Conservation (phyloP, 179 eudicot species). For the Carnegiea gigantea region DNA sequence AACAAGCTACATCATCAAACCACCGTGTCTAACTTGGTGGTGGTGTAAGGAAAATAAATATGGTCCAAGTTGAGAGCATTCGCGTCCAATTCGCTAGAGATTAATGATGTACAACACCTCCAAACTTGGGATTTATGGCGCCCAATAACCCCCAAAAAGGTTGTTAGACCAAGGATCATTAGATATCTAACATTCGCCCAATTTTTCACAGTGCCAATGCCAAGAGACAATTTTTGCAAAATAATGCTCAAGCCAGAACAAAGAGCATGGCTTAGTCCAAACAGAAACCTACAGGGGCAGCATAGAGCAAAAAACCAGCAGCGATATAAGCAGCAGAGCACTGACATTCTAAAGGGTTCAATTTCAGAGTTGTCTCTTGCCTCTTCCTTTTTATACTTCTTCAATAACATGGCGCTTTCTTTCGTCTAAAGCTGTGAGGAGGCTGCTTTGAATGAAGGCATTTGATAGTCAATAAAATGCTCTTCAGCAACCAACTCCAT, state of each 20-base stretch:
- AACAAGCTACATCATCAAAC: no score
- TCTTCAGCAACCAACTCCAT: background rate
- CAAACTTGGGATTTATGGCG: background rate
- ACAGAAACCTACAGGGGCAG: background rate
- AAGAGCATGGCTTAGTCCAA: background rate
- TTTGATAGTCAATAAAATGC: background rate
- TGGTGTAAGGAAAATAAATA: no score
- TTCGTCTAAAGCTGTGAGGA: background rate
- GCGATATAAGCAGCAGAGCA: background rate
- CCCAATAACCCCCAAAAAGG: no score
- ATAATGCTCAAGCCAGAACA: conserved; percentile 1
- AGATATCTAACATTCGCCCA: conserved; percentile 9
- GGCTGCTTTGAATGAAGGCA: background rate
- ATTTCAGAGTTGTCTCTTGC: background rate
- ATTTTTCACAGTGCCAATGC: background rate
- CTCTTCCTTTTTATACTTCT: no score
- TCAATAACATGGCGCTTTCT: no score
- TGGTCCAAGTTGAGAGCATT: no score
- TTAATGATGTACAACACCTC: no score
- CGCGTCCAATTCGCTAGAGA: no score
- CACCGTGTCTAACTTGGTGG: no score
- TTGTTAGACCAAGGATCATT: background rate
- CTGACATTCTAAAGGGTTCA: background rate
- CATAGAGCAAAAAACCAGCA: background rate
- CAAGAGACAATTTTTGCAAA: background rate